Evolutionary conservation across 371 early-diverging fungal species (phyloP).

Genomic region (Dichotomocladium elegans): DNA sequence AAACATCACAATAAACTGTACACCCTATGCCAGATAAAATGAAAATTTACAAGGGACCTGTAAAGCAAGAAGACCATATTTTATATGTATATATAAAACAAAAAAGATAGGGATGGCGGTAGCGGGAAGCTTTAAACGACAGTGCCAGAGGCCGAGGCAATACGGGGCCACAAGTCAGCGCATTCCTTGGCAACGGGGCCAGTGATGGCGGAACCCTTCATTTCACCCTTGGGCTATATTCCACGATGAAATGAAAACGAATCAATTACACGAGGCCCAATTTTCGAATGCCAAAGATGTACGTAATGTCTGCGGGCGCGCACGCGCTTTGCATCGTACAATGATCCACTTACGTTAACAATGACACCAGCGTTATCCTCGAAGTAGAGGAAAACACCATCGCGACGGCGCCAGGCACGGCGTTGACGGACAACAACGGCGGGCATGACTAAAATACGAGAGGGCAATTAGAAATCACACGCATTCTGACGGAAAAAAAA

Average conservation of each 20-base stretch:
- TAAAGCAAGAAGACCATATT: no score
- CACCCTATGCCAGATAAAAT: no score
- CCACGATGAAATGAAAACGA: neutral
- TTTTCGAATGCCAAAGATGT: neutral
- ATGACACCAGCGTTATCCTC: slow-evolving; percentile 76
- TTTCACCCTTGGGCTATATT: slow-evolving; percentile 95
- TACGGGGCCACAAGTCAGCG: slow-evolving; percentile 99
- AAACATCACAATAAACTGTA: no score
- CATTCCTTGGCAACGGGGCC: slow-evolving; percentile 99
- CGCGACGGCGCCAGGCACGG: slow-evolving; percentile 99
- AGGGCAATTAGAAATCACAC: no score
- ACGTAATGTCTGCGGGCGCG: neutral
- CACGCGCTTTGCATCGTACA: slow-evolving; percentile 97
- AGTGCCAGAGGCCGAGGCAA: slow-evolving; percentile 96
- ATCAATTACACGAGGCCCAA: neutral
- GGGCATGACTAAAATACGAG: slow-evolving; percentile 79
- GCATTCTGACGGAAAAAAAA: no score
- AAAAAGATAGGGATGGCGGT: no score
- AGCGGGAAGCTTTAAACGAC: slow-evolving; percentile 75
- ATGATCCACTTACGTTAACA: slow-evolving; percentile 72
- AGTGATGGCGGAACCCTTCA: slow-evolving; percentile 99
- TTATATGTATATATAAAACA: no score
- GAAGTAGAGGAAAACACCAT: slow-evolving; percentile 99
- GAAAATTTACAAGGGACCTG: no score
- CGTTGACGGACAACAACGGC: slow-evolving; percentile 99